Conservation (phyloP, 2,329 filamentous ascomycete species). For the Parascedosporium putredinis region DNA sequence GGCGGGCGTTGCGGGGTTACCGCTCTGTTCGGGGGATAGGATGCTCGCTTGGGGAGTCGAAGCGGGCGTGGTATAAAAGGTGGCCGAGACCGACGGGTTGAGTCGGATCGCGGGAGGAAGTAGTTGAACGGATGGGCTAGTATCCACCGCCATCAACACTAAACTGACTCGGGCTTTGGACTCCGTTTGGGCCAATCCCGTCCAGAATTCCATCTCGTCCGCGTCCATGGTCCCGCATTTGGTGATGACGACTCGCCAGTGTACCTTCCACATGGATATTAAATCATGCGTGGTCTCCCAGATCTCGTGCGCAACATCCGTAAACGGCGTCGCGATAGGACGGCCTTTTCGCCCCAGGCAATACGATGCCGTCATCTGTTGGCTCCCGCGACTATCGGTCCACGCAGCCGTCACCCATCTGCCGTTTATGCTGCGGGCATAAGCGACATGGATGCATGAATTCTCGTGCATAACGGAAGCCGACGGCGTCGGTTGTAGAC, state of each 20-base stretch:
- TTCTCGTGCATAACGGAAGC: conserved; percentile 68
- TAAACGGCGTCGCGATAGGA: conserved; percentile 39
- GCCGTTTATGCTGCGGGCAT: conserved; percentile 64
- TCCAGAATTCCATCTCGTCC: conserved; percentile 53
- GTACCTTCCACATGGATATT: conserved; percentile 57
- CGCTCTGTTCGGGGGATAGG: conserved; percentile 50
- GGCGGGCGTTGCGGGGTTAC: conserved; percentile 36
- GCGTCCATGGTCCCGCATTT: conserved; percentile 59
- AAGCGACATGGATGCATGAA: conserved; percentile 70
- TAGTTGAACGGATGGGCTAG: conserved; percentile 52
- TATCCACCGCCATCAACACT: conserved; percentile 55
- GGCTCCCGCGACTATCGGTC: conserved; percentile 67
- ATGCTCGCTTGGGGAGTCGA: conserved; percentile 54
- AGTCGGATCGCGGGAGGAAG: conserved; percentile 44
- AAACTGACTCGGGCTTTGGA: conserved; percentile 40
- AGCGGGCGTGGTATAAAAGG: conserved; percentile 51
- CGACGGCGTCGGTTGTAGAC: conserved; percentile 55
- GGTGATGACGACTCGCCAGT: conserved; percentile 68
- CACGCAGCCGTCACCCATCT: conserved; percentile 72
- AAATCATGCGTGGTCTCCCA: conserved; percentile 71
- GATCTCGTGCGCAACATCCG: conserved; percentile 61
- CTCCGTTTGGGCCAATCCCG: conserved; percentile 40
- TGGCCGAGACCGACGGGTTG: conserved; percentile 29
- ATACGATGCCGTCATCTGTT: conserved; percentile 65
- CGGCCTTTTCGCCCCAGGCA: conserved; percentile 53